phyloP scores from a whole-genome alignment of 495 filamentous ascomycete species.

The Penicillium mononematosum region DNA sequence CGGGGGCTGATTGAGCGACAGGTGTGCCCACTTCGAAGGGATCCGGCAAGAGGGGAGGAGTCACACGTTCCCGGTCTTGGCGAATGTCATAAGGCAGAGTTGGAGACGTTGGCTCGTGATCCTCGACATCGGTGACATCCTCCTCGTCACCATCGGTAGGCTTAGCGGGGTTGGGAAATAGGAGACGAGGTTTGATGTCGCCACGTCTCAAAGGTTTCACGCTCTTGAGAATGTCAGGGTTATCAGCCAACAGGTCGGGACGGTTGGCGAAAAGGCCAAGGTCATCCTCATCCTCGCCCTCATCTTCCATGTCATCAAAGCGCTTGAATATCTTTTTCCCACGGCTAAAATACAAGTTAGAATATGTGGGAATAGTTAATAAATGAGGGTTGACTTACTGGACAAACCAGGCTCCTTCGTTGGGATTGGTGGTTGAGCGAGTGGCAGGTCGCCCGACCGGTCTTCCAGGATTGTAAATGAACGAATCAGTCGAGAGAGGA shows the following conservation, averaged over 20 bases:
- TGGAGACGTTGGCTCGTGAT: constrained; percentile 40
- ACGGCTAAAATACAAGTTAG: constrained; percentile 59
- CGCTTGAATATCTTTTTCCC: constrained; percentile 80
- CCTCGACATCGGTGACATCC: constrained; percentile 57
- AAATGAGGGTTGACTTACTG: constrained; percentile 64
- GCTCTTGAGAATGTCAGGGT: constrained; percentile 29
- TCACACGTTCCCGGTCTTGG: background rate
- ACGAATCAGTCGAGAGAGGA: constrained; percentile 68
- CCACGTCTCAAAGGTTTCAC: constrained; percentile 65
- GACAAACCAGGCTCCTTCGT: constrained; percentile 78
- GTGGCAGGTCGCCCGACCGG: constrained; percentile 5
- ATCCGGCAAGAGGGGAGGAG: background rate
- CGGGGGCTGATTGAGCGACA: background rate
- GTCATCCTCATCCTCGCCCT: constrained; percentile 49
- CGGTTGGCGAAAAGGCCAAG: constrained; percentile 42
- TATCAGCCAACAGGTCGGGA: constrained; percentile 38
- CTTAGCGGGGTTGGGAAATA: constrained; percentile 62
- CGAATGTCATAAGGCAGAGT: background rate
- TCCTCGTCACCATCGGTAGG: constrained; percentile 44
- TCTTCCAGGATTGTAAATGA: constrained; percentile 37
- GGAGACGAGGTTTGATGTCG: constrained; percentile 76
- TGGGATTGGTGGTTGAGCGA: constrained; percentile 38
- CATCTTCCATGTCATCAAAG: constrained; percentile 49
- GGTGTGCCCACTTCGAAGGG: background rate
- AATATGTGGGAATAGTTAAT: background rate